phyloP scores from a whole-genome alignment of 1,284 basidiomycete species.

The Vanrija humicola region DNA sequence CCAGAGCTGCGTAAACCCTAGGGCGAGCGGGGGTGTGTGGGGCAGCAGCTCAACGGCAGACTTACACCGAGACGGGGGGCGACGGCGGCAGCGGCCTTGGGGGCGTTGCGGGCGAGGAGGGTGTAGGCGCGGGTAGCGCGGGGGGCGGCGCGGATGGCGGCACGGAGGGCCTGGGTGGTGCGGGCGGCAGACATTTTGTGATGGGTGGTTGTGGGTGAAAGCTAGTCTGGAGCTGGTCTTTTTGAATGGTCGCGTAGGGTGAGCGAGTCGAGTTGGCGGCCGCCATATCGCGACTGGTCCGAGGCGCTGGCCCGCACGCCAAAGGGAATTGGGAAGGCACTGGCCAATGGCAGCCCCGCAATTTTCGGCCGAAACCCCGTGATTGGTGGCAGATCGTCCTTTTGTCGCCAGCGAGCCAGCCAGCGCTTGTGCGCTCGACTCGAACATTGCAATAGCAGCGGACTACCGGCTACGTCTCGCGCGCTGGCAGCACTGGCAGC shows the following conservation, averaged over 20 bases:
- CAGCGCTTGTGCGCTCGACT: no score
- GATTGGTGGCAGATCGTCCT: no score
- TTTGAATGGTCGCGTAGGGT: background rate
- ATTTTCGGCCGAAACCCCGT: no score
- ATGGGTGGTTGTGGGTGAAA: background rate
- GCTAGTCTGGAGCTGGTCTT: background rate
- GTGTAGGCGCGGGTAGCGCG: conserved; percentile 62
- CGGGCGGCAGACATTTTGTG: conserved; percentile 43
- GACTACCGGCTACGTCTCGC: no score
- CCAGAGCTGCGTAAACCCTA: background rate
- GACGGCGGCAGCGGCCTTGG: conserved; percentile 36
- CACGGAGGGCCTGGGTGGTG: conserved; percentile 47
- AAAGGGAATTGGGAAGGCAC: no score
- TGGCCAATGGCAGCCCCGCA: no score
- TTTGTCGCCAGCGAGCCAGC: no score
- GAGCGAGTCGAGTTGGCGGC: no score
- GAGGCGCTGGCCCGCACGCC: background rate
- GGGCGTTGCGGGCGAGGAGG: conserved; percentile 59
- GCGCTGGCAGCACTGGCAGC: no score
- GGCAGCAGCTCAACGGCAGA: conserved; percentile 8
- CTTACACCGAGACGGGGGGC: conserved; percentile 45
- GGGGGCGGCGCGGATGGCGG: conserved; percentile 47
- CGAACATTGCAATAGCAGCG: no score
- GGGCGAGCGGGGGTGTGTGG: background rate
- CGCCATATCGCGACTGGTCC: background rate